phyloP scores from a whole-genome alignment of 768 basidiomycete species.

The Pisolithus orientalis region DNA sequence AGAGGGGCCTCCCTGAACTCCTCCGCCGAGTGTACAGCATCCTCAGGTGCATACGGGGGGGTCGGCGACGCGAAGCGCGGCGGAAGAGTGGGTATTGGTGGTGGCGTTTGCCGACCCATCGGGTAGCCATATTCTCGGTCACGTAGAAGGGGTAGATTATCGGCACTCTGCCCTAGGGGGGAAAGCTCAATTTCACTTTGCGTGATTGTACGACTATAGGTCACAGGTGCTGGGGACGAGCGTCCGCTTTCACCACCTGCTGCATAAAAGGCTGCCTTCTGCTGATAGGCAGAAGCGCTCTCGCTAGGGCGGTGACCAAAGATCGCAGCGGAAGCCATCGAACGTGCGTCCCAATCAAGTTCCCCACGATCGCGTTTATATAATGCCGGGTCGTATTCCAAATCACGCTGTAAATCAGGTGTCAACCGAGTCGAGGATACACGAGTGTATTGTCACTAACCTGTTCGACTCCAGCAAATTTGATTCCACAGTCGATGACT shows the following conservation, averaged over 20 bases:
- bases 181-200: slow-evolving; percentile 47
- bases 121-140: slow-evolving; percentile 13
- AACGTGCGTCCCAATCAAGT: slow-evolving; percentile 81
- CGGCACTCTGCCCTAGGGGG: slow-evolving; percentile 42
- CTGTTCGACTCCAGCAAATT: slow-evolving; percentile 77
- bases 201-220: slow-evolving; percentile 41
- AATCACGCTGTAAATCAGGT: slow-evolving; percentile 41
- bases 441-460: slow-evolving; percentile 26
- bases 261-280: slow-evolving; percentile 37
- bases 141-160: slow-evolving; percentile 55
- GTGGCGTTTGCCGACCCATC: slow-evolving; percentile 8
- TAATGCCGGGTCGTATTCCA: slow-evolving; percentile 76
- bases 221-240: slow-evolving; percentile 36
- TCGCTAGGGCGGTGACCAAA: slow-evolving; percentile 35
- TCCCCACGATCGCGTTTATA: slow-evolving; percentile 82
- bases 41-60: slow-evolving; percentile 13
- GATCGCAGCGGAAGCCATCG: slow-evolving; percentile 55
- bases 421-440: neutral
- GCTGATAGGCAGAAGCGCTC: slow-evolving; percentile 34
- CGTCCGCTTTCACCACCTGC: slow-evolving; percentile 28
- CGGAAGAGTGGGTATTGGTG: slow-evolving; percentile 17
- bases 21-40: slow-evolving; percentile 22
- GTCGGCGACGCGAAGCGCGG: slow-evolving; percentile 10
- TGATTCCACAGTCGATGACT: slow-evolving; percentile 71
- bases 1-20: slow-evolving; percentile 54